phyloP scores from a whole-genome alignment of 2,329 filamentous ascomycete genomes.

The Bipolaris bicolor region DNA sequence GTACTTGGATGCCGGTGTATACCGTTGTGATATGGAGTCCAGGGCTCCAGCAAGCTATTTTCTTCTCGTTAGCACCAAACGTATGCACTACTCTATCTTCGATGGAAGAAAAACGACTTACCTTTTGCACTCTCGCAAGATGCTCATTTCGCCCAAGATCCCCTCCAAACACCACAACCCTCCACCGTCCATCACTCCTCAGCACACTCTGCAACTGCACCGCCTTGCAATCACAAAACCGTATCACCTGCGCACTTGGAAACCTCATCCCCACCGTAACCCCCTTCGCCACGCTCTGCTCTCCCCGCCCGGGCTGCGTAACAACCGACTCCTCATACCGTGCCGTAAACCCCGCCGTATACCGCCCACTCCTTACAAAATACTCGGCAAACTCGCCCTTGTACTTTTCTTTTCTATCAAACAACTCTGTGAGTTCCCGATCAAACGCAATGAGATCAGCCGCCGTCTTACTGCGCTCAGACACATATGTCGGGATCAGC shows the following conservation, averaged over 20 bases:
- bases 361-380: conserved; percentile 64
- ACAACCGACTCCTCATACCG: conserved; percentile 61
- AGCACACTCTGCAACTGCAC: conserved; percentile 60
- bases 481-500: conserved; percentile 66
- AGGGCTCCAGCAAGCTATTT: conserved; percentile 30
- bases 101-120: conserved; percentile 27
- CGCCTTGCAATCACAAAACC: conserved; percentile 64
- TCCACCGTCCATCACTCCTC: conserved; percentile 60
- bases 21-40: conserved; percentile 45
- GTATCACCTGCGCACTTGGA: conserved; percentile 63
- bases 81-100: background rate
- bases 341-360: conserved; percentile 65
- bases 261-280: conserved; percentile 57
- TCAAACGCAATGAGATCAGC: conserved; percentile 67
- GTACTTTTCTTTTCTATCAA: conserved; percentile 55
- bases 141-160: conserved; percentile 45
- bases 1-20: conserved; percentile 53
- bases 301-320: conserved; percentile 43
- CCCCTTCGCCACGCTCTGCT: conserved; percentile 46
- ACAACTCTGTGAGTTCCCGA: conserved; percentile 59
- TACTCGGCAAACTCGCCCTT: conserved; percentile 60
- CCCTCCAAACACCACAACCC: conserved; percentile 58
- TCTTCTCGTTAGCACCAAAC: background rate
- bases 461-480: conserved; percentile 58
- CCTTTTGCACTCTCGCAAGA: conserved; percentile 47